Percentiles rank a stretch among this genome's conserved stretches.
Conservation (phyloP, 2,329 filamentous ascomycete species). For the Pseudocercospora musae region DNA sequence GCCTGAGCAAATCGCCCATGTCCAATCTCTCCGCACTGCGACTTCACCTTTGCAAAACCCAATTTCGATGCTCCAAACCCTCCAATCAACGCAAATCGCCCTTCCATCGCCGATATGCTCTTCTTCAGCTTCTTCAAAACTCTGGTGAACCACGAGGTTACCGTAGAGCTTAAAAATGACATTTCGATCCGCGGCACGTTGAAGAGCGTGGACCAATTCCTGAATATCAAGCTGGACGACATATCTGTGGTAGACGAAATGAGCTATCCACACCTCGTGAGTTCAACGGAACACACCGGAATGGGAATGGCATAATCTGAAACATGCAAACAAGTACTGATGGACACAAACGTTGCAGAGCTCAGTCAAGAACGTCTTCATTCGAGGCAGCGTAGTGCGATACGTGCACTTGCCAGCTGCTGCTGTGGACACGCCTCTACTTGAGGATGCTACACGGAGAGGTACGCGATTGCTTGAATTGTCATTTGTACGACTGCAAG, state of each 20-base stretch:
- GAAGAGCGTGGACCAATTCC: constrained; percentile 97
- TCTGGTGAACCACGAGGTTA: constrained; percentile 86
- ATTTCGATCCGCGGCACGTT: constrained; percentile 93
- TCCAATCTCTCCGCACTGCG: neutral
- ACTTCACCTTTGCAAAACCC: neutral
- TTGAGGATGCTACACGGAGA: constrained; percentile 89
- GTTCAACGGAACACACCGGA: constrained; percentile 24
- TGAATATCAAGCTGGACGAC: constrained; percentile 98
- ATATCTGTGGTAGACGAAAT: constrained; percentile 89
- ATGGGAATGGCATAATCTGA: neutral
- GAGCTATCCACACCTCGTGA: constrained; percentile 88
- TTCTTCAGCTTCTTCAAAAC: constrained; percentile 30
- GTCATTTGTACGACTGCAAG: constrained; percentile 1
- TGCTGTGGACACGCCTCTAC: constrained; percentile 77
- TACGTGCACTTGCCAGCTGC: constrained; percentile 84
- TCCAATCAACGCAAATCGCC: neutral
- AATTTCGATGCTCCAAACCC: neutral
- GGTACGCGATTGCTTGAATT: constrained; percentile 48
- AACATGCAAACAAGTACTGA: neutral
- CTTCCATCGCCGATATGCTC: constrained; percentile 13
- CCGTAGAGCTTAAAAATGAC: constrained; percentile 98
- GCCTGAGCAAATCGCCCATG: neutral
- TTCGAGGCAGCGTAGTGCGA: constrained; percentile 85
- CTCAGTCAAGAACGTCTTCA: constrained; percentile 93
- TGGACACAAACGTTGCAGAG: constrained; percentile 44